Evolutionary conservation across 2,329 filamentous ascomycete genomes (phyloP).

Genomic region (Colletotrichum lentis): DNA sequence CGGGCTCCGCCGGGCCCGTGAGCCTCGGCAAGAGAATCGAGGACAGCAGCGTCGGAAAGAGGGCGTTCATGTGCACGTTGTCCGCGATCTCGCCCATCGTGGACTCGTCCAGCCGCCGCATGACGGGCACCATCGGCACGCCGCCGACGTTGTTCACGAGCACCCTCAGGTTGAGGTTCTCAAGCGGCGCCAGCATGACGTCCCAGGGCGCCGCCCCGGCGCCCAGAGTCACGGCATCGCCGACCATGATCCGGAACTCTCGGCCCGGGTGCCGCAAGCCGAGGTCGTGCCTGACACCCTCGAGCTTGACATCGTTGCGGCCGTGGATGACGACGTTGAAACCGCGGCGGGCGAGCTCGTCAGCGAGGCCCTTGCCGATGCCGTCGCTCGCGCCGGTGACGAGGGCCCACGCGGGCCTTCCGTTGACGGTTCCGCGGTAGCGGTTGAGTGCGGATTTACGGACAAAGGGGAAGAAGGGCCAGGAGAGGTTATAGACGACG

Average conservation of each 20-base stretch:
- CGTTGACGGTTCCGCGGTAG: slow-evolving; percentile 40
- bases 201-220: slow-evolving; percentile 17
- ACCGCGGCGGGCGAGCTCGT: slow-evolving; percentile 59
- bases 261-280: slow-evolving; percentile 49
- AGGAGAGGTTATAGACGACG: slow-evolving; percentile 16
- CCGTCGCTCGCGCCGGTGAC: slow-evolving; percentile 64
- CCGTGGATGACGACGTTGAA: slow-evolving; percentile 68
- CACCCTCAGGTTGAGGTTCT: slow-evolving; percentile 39
- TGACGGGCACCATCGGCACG: slow-evolving; percentile 5
- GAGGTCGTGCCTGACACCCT: slow-evolving; percentile 52
- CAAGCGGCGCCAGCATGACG: slow-evolving; percentile 30
- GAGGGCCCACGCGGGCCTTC: slow-evolving; percentile 52
- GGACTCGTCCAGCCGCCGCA: slow-evolving; percentile 26
- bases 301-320: slow-evolving; percentile 60
- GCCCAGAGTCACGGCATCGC: slow-evolving; percentile 50
- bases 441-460: slow-evolving; percentile 36
- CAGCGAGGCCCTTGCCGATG: slow-evolving; percentile 60
- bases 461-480: slow-evolving; percentile 29
- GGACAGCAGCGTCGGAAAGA: slow-evolving; percentile 33
- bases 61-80: slow-evolving; percentile 30
- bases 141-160: slow-evolving; percentile 41
- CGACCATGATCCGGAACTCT: slow-evolving; percentile 52
- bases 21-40: slow-evolving; percentile 25
- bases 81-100: slow-evolving; percentile 17
- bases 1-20: slow-evolving; percentile 5